Conservation (phyloP, 2,329 filamentous ascomycete genomes). For the Sclerotinia subarctica region DNA sequence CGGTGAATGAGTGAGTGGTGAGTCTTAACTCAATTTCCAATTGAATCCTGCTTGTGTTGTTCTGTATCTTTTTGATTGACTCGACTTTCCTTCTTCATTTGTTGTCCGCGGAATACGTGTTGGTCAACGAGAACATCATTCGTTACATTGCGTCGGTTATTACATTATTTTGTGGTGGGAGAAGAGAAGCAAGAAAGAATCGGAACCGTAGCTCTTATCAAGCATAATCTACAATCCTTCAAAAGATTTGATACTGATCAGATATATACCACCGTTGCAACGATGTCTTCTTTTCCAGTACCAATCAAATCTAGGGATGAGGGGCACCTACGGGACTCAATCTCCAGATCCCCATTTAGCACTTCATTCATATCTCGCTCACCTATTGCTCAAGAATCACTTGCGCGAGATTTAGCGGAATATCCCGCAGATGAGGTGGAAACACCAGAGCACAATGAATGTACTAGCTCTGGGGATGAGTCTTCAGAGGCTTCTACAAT, state of each 20-base stretch:
- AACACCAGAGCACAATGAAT: slow-evolving; percentile 42
- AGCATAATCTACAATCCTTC: neutral
- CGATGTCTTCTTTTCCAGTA: slow-evolving; percentile 34
- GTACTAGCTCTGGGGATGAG: slow-evolving; percentile 41
- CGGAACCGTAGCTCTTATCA: neutral
- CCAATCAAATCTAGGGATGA: slow-evolving; percentile 27
- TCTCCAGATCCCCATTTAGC: slow-evolving; percentile 39
- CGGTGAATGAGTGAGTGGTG: neutral
- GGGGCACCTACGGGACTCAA: slow-evolving; percentile 24
- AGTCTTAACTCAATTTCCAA: neutral
- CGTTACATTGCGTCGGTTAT: neutral
- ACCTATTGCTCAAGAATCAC: slow-evolving; percentile 62
- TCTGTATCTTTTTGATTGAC: neutral
- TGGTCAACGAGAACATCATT: neutral
- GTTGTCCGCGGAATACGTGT: neutral
- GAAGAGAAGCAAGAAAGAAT: neutral
- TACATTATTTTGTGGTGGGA: neutral
- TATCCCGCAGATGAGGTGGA: slow-evolving; percentile 56
- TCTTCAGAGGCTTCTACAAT: slow-evolving; percentile 38
- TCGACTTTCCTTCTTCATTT: neutral
- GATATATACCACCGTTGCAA: neutral
- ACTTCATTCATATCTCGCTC: slow-evolving; percentile 55
- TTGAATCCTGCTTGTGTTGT: neutral
- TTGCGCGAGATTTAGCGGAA: slow-evolving; percentile 64
- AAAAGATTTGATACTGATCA: neutral